Base-by-base conservation (phyloP, 2,329 filamentous ascomycete genomes). In the Hirsutella thompsonii region DNA sequence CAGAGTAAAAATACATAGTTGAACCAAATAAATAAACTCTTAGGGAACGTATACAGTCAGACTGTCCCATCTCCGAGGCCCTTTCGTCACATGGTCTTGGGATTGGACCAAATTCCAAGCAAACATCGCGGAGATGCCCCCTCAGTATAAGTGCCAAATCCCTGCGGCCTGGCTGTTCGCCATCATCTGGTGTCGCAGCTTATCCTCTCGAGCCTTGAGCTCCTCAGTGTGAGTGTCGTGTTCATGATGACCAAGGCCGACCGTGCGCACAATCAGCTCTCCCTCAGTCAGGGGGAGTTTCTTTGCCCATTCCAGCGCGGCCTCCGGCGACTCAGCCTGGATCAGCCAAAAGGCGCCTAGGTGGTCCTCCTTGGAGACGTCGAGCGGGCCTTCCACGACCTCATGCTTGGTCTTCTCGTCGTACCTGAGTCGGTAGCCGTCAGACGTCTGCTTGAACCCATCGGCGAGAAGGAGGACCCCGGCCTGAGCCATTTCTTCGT, bases 321-420 rank as follows among this genome's bases (percentile, higher is more conserved):
- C 56, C 5, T 59, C 50, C 6, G 47, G 47, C 16, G 53, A 47
- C 38, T 49, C 49, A 0, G 49, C 49, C 44, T 53, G 23, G 11
- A 60, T 40, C 18, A 60, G 48, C 57, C 56, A 60, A 52, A 49
- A 58, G 1, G 55, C 56, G 11, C 51, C 55, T 2, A 58, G 47
- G 16, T 56, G 49, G 2, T 39, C 37, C 40, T 54, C 49, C n/a
- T 42, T 41, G 19, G 46, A 41, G 16, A 56, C 42, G 20, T 55
- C 49, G 38, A 59, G 59, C 1, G 57, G 57, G 2, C 56, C 55
- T 14, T 48, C 47, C n/a, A 42, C 46, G 3, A 52, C 49, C 29
- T 49, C 42, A 3, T 52, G 37, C 2, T 47, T 44, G 8, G 42
- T 44, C 2, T 41, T 44, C 9, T 43, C 37, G 9, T 47, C 48